Base-by-base conservation (phyloP, 2,329 filamentous ascomycete species). In the Clathrospora elynae region DNA sequence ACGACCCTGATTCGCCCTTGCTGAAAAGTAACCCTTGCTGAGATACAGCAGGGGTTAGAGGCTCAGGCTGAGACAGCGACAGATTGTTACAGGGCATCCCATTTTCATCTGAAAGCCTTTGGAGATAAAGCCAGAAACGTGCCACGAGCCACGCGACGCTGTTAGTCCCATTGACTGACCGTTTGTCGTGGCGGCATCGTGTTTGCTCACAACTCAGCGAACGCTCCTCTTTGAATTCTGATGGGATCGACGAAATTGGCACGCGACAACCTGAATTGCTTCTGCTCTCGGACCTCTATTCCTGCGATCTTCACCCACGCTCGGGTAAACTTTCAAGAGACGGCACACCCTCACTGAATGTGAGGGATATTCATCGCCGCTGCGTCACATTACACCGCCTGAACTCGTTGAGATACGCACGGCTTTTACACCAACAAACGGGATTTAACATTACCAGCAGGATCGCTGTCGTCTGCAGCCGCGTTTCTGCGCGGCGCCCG, bases 31-130 rank as follows among this genome's bases (percentile, higher is more conserved):
- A 25, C 48, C 56, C 57, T 57, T 51, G 38, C 53, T 48, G 39
- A 30, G n/a, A 36, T 35, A 34, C 22, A n/a, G 36, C 25, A 35
- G 42, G 31, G 42, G 12, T 12, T n/a, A 13, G 32, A 16, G 36
- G 44, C 51, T 49, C 49, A 57, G 48, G 44, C 47, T 65, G 55
- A 65, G 52, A 65, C 62, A 58, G 36, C 42, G 43, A 41, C 39
- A 25, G 32, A 25, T 42, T 45, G 36, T 25, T 28, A 30, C 46
- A 54, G 37, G 43, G 39, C 37, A 38, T 42, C 45, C 42, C 48
- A 54, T 54, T 48, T 35, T 49, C 29, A 39, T 36, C 37, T 40
- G 36, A 42, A 44, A 46, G 48, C 35, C 35, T 45, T 31, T 28
- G 16, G 30, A 45, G 29, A 28, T 14, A n/a, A 30, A 40, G 33